phyloP scores from a whole-genome alignment of 2,329 filamentous ascomycete species.

The Tympanopsis confertula region DNA sequence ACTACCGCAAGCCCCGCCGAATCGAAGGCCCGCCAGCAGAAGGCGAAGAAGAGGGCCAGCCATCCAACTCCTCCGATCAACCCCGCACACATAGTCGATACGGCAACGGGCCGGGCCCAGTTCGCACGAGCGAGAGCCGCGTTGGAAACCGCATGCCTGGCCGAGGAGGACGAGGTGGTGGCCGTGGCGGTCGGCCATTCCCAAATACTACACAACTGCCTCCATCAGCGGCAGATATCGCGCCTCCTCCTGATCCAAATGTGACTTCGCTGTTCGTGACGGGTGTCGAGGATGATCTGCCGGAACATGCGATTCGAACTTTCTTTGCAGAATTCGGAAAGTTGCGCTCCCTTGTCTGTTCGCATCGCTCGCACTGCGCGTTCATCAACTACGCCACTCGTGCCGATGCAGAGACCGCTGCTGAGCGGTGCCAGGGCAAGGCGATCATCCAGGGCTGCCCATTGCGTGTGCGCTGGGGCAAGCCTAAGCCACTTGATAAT shows the following conservation, averaged over 20 bases:
- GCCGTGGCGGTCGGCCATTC: constrained; percentile 44
- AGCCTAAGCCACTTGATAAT: constrained; percentile 80
- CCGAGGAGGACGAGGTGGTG: constrained; percentile 28
- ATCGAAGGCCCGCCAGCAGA: constrained; percentile 40
- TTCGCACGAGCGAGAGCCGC: constrained; percentile 59
- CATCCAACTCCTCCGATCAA: constrained; percentile 7
- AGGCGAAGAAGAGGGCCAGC: constrained; percentile 25
- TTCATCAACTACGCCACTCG: constrained; percentile 90
- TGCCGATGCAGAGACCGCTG: constrained; percentile 74
- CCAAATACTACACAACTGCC: constrained; percentile 64
- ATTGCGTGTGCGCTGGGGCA: constrained; percentile 80
- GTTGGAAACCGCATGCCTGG: constrained; percentile 36
- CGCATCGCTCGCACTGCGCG: constrained; percentile 91
- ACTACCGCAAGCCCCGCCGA: constrained; percentile 77
- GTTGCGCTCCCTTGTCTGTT: constrained; percentile 85
- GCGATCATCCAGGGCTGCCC: constrained; percentile 87
- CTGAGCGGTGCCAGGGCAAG: constrained; percentile 72
- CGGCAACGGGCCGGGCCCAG: constrained; percentile 57
- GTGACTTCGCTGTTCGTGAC: constrained; percentile 92
- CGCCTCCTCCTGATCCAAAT: constrained; percentile 71
- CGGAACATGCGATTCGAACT: constrained; percentile 79
- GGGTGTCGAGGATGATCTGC: constrained; percentile 89
- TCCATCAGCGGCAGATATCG: constrained; percentile 72
- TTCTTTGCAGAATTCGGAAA: constrained; percentile 85
- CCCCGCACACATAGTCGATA: constrained; percentile 11